Evolutionary conservation across 345 rosid genomes (phyloP), one percentile per base, ranked within the genome.

Genomic region (rapeseed (Brassica napus)): DNA sequence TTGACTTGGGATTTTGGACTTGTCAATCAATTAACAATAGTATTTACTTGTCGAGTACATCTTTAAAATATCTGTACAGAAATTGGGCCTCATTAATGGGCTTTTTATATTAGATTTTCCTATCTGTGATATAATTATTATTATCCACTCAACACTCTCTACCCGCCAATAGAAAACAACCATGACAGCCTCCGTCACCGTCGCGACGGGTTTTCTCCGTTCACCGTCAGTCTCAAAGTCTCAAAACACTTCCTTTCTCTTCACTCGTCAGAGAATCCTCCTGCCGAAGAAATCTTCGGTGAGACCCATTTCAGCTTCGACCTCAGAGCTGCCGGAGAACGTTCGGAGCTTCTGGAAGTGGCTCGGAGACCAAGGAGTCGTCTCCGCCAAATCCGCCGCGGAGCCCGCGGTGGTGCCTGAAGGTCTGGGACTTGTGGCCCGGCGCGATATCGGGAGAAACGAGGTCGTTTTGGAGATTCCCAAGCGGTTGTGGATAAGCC

Each of bases 401-500:
- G 86, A 79, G 75, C 97, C 95, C 2, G 91, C 85, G 4, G 8
- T 82, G 6, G 92, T 90, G 30, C 73, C 79, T 1, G 94, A 91
- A 84, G 97, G 98, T 35, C 76, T 94, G 14, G 98, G 97, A 6
- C 90, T 94, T 65, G 82, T 92, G 58, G 98, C 97, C 11, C 82
- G 81, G 54, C 83, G 93, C 15, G 87, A 91, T 86, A 90, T 94
- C 64, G 83, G 81, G 52, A 86, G 84, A 75, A 92, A 92, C 75
- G 98, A 94, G 82, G 91, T 91, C 73, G 91, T 94, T 44, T 82
- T 94, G 84, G 97, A 94, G 89, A 81, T 94, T 18, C 97, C 97
- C 8, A 85, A 88, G 80, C 85, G 86, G 72, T 68, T 92, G 31
- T 94, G 95, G 97, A 89, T 94, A 73, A 92, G 91, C 86, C 94